Evolutionary conservation across 2,329 filamentous ascomycete genomes (phyloP).

Genomic region (Lachnellula subtilissima): DNA sequence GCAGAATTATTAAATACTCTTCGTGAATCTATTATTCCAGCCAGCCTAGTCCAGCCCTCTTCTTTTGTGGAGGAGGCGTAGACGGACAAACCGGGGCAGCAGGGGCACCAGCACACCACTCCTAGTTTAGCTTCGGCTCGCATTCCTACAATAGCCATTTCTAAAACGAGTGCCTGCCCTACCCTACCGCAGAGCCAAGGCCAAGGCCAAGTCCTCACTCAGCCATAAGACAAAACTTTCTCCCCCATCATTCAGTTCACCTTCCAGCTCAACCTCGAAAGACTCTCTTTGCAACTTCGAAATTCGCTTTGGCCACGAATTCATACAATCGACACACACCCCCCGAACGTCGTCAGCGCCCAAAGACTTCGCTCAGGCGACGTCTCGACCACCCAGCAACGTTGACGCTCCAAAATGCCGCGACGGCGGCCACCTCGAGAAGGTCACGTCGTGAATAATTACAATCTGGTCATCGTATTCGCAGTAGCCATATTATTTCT

Average conservation of each 20-base stretch:
- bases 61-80: background rate
- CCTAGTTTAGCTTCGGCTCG: background rate
- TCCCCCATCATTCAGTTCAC: too few relatives aligned
- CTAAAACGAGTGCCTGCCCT: too few relatives aligned
- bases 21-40: background rate
- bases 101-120: too few relatives aligned
- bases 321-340: background rate
- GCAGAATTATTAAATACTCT: background rate
- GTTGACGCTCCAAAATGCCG: slow-evolving; percentile 50
- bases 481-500: slow-evolving; percentile 55
- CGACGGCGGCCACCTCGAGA: slow-evolving; percentile 57
- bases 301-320: background rate
- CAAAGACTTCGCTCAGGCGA: slow-evolving; percentile 25
- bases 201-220: too few relatives aligned
- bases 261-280: background rate
- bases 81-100: background rate
- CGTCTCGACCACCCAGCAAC: slow-evolving; percentile 23
- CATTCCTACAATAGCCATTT: too few relatives aligned
- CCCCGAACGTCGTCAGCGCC: background rate
- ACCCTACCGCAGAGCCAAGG: too few relatives aligned
- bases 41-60: background rate
- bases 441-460: slow-evolving; percentile 44
- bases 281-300: background rate
- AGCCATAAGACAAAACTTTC: too few relatives aligned
- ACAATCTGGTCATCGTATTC: slow-evolving; percentile 41